phyloP scores from a whole-genome alignment of 495 filamentous ascomycete species.

The Podospora comata region DNA sequence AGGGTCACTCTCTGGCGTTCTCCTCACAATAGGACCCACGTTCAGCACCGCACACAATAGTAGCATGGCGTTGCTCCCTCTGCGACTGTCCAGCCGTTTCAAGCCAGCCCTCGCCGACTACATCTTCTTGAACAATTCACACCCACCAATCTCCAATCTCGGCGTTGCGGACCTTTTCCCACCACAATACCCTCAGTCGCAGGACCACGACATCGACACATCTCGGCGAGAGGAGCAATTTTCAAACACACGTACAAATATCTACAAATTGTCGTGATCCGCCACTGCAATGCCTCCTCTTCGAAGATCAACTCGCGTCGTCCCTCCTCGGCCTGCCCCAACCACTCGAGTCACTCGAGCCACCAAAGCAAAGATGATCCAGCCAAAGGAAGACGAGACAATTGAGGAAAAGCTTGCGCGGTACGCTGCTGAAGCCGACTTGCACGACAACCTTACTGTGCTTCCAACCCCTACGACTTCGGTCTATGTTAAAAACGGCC shows the following conservation, averaged over 20 bases:
- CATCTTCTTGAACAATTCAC: background rate
- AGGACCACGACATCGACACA: no score
- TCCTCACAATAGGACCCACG: no score
- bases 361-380: background rate
- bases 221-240: no score
- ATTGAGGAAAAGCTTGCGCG: conserved; percentile 1
- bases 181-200: no score
- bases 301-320: no score
- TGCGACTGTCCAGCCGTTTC: background rate
- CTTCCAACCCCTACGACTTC: conserved; percentile 21
- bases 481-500: conserved; percentile 16
- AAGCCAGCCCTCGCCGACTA: background rate
- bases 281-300: no score
- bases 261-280: no score
- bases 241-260: no score
- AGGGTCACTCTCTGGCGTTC: background rate
- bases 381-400: background rate
- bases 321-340: background rate
- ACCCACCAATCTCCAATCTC: background rate
- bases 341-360: background rate
- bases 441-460: conserved; percentile 19
- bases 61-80: background rate
- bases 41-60: background rate
- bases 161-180: no score
- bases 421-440: conserved; percentile 10